Conservation (phyloP, 495 filamentous ascomycete genomes). For the Talaromyces borbonicus region DNA sequence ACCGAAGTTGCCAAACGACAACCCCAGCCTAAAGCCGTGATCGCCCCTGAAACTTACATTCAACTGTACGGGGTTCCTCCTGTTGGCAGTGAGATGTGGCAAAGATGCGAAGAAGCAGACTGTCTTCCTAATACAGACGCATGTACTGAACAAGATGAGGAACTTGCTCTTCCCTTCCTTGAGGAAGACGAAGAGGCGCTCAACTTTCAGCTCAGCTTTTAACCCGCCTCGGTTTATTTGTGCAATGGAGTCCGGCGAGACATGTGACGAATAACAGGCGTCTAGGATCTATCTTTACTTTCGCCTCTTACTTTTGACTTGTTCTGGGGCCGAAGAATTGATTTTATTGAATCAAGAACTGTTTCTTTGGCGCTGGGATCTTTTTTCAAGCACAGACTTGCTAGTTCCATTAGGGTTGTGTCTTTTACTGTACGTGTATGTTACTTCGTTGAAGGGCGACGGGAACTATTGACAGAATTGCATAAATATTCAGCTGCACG, state of each 20-base stretch:
- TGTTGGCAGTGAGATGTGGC: slow-evolving; percentile 35
- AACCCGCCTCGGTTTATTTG: slow-evolving; percentile 6
- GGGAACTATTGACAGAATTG: no score
- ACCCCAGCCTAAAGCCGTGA: slow-evolving; percentile 14
- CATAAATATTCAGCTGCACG: no score
- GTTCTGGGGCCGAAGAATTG: no score
- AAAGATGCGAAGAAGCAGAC: slow-evolving; percentile 26
- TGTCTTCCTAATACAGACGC: slow-evolving; percentile 27
- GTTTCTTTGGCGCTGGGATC: neutral
- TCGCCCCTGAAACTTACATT: slow-evolving; percentile 36
- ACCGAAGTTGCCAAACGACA: slow-evolving; percentile 11
- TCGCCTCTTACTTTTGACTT: no score
- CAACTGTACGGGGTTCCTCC: slow-evolving; percentile 32
- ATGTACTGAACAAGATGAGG: slow-evolving; percentile 12
- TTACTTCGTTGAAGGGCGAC: no score
- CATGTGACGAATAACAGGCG: no score
- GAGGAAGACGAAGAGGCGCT: slow-evolving; percentile 33
- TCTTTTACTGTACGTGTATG: no score
- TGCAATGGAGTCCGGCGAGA: no score
- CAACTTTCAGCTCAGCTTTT: slow-evolving; percentile 36
- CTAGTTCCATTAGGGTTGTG: no score
- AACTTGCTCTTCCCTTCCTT: slow-evolving; percentile 22
- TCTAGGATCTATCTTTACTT: neutral
- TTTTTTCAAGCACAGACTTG: neutral
- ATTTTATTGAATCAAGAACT: neutral